Evolutionary conservation across 768 basidiomycete species (phyloP), one percentile per base, ranked within the genome.

Genomic region (Leucocoprinus birnbaumii): DNA sequence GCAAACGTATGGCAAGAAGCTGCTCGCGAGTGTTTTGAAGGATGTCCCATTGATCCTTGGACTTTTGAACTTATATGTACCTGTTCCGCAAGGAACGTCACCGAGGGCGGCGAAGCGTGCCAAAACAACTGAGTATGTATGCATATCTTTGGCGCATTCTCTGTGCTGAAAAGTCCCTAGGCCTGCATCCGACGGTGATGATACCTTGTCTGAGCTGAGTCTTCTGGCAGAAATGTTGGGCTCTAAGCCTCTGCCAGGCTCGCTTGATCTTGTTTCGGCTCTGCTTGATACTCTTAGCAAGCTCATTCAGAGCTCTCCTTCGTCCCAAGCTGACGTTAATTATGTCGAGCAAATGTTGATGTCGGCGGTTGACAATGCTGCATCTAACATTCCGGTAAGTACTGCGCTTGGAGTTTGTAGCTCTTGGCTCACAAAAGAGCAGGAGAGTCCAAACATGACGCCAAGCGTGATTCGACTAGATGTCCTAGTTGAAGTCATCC

Each of bases 291-390:
- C 84, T 0, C 73, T 97, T 27, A 83, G 80, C 61, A 82, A 76
- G 51, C 76, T 94, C 13, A 71, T 84, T 2, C 84, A 84, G 51
- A 74, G 80, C 14, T 71, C 80, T 5, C 74, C 83, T 7, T 65
- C 78, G 31, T 68, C 78, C 3, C 75, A 78, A 27, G 80, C 84
- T n/a, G 90, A 89, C 48, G 77, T 85, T 16, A 85, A 78, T 59
- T 96, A 91, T 61, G 71, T 89, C 10, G 85, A 91, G 65, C 94
- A 96, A 67, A 77, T 93, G 54, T 65, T 96, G 19, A 88, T 96
- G 80, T 85, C 87, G 9, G 89, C 89, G 1, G 76, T 95, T 21
- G 88, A 91, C 58, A 82, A 78, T 59, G 74, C 79, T 9, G 81
- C 87, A 2, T 73, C 71, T 16, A 78, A 80, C 53, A 73, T 89